These are phyloP conservation scores for Mucor sp. DNA, from an alignment of 371 early-diverging fungal genomes.

Conservation along the genomic window DNA sequence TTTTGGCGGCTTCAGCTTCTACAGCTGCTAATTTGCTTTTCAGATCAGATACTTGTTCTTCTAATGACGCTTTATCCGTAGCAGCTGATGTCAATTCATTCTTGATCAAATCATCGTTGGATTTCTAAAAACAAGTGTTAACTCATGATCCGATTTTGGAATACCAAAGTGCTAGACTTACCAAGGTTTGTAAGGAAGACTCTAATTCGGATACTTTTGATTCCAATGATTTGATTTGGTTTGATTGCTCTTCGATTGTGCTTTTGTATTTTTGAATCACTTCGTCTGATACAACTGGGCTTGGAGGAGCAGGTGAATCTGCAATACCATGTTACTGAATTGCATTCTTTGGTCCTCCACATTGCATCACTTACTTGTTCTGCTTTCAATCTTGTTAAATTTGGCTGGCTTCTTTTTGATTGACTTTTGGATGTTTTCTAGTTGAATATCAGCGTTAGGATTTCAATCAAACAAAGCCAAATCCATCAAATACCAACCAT, in stretches of 20 bases:
- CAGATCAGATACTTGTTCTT: slow-evolving; percentile 9
- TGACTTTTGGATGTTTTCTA: slow-evolving; percentile 40
- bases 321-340: background rate
- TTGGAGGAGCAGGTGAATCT: slow-evolving; percentile 23
- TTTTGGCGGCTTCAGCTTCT: background rate
- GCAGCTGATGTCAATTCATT: slow-evolving; percentile 1
- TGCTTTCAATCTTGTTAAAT: slow-evolving; percentile 22
- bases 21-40: slow-evolving; percentile 1
- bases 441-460: background rate
- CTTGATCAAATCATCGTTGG: slow-evolving; percentile 8
- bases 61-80: slow-evolving; percentile 8
- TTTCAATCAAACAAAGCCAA: background rate
- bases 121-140: background rate
- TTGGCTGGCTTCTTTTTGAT: slow-evolving; percentile 45
- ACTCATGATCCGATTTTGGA: background rate
- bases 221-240: slow-evolving; percentile 34
- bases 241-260: slow-evolving; percentile 48
- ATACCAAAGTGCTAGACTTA: slow-evolving; percentile 1
- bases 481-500: slow-evolving; percentile 48
- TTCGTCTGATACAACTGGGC: slow-evolving; percentile 25
- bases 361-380: slow-evolving; percentile 9
- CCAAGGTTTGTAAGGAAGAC: slow-evolving; percentile 22
- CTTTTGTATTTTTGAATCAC: slow-evolving; percentile 49
- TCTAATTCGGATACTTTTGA: slow-evolving; percentile 33
- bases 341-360: background rate